Conservation (phyloP, 257 asterid genomes). For the Solanum tarapatanum region DNA sequence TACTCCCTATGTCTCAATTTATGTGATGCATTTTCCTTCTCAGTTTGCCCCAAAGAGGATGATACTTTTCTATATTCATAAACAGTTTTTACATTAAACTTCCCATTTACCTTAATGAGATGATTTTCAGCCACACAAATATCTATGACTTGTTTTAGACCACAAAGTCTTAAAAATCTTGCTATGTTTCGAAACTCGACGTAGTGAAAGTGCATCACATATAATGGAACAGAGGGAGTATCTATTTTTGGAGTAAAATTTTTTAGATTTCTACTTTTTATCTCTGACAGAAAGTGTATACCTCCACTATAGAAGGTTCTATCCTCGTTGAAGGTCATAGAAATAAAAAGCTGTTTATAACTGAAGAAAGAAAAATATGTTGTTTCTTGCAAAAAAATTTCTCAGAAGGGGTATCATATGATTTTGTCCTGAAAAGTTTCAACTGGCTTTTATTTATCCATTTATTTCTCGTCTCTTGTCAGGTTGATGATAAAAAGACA, state of each 20-base stretch:
- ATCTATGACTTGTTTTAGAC: background rate
- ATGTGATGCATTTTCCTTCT: background rate
- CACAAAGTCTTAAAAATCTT: background rate
- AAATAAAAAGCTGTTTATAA: background rate
- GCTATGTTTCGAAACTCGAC: background rate
- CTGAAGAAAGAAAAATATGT: background rate
- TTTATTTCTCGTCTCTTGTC: constrained; percentile 14
- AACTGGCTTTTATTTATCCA: constrained; percentile 1
- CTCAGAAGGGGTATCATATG: background rate
- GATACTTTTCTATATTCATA: background rate
- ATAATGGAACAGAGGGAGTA: background rate
- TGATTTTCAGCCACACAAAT: background rate
- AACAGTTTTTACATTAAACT: background rate
- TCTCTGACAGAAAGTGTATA: background rate
- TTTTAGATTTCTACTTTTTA: background rate
- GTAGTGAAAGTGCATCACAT: background rate
- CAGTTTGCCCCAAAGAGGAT: background rate
- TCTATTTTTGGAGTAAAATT: background rate
- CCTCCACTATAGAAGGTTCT: background rate
- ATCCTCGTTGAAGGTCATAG: background rate
- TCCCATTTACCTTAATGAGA: background rate
- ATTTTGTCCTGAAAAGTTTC: constrained; percentile 3
- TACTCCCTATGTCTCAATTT: background rate
- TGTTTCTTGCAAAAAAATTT: background rate
- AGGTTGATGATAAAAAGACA: constrained; percentile 82